Conservation (phyloP, 768 basidiomycete species). For the Leccinellum albellum region DNA sequence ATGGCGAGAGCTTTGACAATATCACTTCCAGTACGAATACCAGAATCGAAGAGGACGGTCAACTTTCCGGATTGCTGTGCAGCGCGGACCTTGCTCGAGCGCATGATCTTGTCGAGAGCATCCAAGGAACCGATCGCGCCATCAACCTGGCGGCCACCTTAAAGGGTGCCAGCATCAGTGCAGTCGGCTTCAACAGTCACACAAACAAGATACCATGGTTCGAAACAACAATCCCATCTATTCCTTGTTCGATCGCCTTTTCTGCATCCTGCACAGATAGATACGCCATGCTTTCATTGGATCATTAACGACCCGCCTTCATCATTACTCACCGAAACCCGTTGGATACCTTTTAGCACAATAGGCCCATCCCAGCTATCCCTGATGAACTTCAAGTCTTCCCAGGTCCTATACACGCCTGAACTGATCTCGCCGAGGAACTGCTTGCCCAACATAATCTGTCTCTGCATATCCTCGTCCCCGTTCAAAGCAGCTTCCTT, state of each 20-base stretch:
- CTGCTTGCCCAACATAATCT: slow-evolving; percentile 47
- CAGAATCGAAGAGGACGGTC: slow-evolving; percentile 66
- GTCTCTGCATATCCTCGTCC: slow-evolving; percentile 40
- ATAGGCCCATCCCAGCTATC: slow-evolving; percentile 77
- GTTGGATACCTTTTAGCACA: slow-evolving; percentile 75
- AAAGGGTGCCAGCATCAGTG: neutral
- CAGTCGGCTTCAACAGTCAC: neutral
- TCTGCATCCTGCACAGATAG: slow-evolving; percentile 41
- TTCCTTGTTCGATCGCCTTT: slow-evolving; percentile 41
- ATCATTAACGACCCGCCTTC: neutral
- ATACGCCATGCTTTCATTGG: neutral
- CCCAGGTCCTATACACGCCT: slow-evolving; percentile 64
- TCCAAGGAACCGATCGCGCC: slow-evolving; percentile 74
- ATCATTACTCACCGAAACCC: slow-evolving; percentile 44
- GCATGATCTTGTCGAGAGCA: slow-evolving; percentile 66
- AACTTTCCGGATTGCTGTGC: slow-evolving; percentile 62
- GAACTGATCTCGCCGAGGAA: slow-evolving; percentile 66
- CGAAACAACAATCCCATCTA: slow-evolving; percentile 46
- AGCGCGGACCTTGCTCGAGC: slow-evolving; percentile 51
- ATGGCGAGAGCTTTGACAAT: slow-evolving; percentile 82
- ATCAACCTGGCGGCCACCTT: slow-evolving; percentile 76
- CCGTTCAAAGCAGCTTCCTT: slow-evolving; percentile 42
- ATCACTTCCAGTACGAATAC: slow-evolving; percentile 80
- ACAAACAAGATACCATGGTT: slow-evolving; percentile 32
- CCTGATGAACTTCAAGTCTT: slow-evolving; percentile 63